phyloP scores from a whole-genome alignment of 1,284 basidiomycete genomes.

The Apiotrichum montevideense region DNA sequence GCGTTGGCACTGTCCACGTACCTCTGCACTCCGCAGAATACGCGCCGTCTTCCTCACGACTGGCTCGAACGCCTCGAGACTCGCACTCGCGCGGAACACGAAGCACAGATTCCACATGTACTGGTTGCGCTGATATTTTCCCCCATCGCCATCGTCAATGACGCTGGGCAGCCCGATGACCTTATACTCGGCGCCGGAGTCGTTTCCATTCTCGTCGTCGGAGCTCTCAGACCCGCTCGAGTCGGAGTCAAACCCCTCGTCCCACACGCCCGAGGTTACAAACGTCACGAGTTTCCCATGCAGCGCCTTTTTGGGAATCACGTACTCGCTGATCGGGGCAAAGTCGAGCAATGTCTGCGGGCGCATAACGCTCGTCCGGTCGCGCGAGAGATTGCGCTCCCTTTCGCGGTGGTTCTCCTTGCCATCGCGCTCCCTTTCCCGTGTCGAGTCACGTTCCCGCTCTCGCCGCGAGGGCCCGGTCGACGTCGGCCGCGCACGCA shows the following conservation, averaged over 20 bases:
- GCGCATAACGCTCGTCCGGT: slow-evolving; percentile 3
- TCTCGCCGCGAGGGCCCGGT: background rate
- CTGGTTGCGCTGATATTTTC: slow-evolving; percentile 71
- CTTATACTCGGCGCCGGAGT: slow-evolving; percentile 51
- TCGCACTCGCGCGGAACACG: slow-evolving; percentile 82
- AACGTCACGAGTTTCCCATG: slow-evolving; percentile 78
- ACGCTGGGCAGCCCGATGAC: slow-evolving; percentile 84
- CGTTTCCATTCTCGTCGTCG: slow-evolving; percentile 13
- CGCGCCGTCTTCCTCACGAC: slow-evolving; percentile 91
- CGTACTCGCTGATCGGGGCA: slow-evolving; percentile 82
- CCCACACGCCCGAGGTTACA: slow-evolving; percentile 30
- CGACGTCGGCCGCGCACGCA: background rate
- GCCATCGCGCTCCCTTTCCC: too few relatives aligned
- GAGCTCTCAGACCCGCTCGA: background rate
- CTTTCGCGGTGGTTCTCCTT: too few relatives aligned
- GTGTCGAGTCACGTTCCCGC: too few relatives aligned
- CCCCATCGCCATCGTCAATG: slow-evolving; percentile 50
- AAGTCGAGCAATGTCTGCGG: slow-evolving; percentile 70
- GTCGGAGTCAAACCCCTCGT: slow-evolving; percentile 23
- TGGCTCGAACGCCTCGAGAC: slow-evolving; percentile 90
- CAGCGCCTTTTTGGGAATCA: slow-evolving; percentile 80
- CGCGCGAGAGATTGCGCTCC: background rate
- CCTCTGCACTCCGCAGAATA: slow-evolving; percentile 80
- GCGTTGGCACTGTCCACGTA: slow-evolving; percentile 44
- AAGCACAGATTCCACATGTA: slow-evolving; percentile 96